phyloP scores from a whole-genome alignment of 2,329 filamentous ascomycete species.

The Macroventuria anomochaeta region DNA sequence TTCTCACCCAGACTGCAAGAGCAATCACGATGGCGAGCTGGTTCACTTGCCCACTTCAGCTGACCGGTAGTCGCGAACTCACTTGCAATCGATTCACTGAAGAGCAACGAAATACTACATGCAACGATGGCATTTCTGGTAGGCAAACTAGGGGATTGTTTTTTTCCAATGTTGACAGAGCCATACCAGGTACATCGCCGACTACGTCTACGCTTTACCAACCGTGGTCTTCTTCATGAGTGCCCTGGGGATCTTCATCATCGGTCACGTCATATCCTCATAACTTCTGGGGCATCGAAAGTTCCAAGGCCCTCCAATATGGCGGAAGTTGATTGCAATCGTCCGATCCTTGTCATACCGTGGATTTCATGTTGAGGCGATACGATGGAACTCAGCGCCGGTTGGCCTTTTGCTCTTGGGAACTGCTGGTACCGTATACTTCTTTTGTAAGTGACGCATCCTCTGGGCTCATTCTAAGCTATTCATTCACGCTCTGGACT shows the following conservation, averaged over 20 bases:
- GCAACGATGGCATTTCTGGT: slow-evolving; percentile 60
- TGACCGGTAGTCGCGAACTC: slow-evolving; percentile 28
- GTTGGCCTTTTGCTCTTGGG: slow-evolving; percentile 35
- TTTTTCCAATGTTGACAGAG: too few species aligned
- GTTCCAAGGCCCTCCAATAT: neutral
- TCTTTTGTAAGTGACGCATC: slow-evolving; percentile 12
- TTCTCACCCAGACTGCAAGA: neutral
- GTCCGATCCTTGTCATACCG: slow-evolving; percentile 41
- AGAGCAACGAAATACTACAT: slow-evolving; percentile 56
- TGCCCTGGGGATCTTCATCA: slow-evolving; percentile 57
- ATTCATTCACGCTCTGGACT: too few species aligned
- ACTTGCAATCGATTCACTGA: slow-evolving; percentile 48
- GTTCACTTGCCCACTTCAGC: slow-evolving; percentile 24
- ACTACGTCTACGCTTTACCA: slow-evolving; percentile 60
- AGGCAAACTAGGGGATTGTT: slow-evolving; percentile 21
- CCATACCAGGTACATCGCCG: slow-evolving; percentile 59
- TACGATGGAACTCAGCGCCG: slow-evolving; percentile 39
- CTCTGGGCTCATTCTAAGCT: rapidly evolving
- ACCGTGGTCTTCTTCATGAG: slow-evolving; percentile 62
- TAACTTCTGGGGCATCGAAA: slow-evolving; percentile 31
- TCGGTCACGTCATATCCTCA: slow-evolving; percentile 48
- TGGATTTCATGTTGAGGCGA: slow-evolving; percentile 27
- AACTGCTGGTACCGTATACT: slow-evolving; percentile 31
- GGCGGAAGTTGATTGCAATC: slow-evolving; percentile 15
- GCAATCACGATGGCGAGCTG: slow-evolving; percentile 20